Evolutionary conservation across 2,329 filamentous ascomycete species (phyloP).

Genomic region (Alternaria panax): DNA sequence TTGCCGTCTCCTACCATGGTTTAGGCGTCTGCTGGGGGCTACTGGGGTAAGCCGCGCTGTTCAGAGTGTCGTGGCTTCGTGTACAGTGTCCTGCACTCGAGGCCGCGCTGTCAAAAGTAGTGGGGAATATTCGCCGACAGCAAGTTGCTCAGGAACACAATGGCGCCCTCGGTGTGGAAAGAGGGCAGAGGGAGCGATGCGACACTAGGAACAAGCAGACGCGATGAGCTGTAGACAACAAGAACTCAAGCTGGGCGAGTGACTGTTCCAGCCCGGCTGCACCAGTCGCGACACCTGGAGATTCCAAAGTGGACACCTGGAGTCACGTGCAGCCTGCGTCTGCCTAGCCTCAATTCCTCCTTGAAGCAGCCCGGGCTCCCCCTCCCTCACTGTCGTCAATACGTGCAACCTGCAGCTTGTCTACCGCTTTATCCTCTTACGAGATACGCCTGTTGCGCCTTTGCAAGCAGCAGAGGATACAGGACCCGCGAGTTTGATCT

Average conservation of each 20-base stretch:
- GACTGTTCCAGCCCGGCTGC: conserved; percentile 14
- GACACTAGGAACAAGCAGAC: background rate
- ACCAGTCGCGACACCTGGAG: conserved; percentile 33
- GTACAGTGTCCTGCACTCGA: conserved; percentile 4
- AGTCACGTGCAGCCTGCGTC: conserved; percentile 27
- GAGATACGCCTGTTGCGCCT: background rate
- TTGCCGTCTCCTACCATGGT: conserved; percentile 40
- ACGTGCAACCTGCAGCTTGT: background rate
- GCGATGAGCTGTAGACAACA: background rate
- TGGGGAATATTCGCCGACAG: conserved; percentile 28
- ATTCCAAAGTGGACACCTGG: conserved; percentile 33
- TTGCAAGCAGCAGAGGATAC: background rate
- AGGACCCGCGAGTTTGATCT: background rate
- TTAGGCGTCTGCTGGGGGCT: conserved; percentile 15
- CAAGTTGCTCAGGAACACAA: conserved; percentile 19
- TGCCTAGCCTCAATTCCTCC: conserved; percentile 24
- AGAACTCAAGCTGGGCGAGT: conserved; percentile 1
- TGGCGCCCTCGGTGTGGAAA: background rate
- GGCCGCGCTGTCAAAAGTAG: conserved; percentile 20
- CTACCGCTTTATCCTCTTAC: background rate
- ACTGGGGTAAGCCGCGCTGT: background rate
- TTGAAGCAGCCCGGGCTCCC: conserved; percentile 23
- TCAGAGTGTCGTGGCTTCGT: background rate
- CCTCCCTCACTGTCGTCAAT: background rate
- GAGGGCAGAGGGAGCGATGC: background rate